phyloP scores from a whole-genome alignment of 768 basidiomycete species.

The Leccinum subgranulosum region DNA sequence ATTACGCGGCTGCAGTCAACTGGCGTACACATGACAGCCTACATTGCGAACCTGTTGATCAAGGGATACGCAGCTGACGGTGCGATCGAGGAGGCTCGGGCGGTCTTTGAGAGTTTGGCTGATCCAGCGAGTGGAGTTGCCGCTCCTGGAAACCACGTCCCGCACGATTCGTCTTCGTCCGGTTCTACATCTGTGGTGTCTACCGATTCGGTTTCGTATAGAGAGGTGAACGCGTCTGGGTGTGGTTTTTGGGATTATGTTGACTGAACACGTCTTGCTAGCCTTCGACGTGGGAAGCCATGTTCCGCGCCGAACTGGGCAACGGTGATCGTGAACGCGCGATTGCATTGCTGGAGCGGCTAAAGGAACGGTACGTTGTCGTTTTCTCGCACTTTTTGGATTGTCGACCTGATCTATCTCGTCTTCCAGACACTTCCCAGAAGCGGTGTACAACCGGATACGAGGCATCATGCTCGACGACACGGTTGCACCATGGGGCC shows the following conservation, averaged over 20 bases:
- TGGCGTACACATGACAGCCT: conserved; percentile 88
- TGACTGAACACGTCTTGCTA: conserved; percentile 24
- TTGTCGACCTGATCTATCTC: background rate
- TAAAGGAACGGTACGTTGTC: conserved; percentile 60
- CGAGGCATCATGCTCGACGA: conserved; percentile 79
- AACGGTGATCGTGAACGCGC: conserved; percentile 73
- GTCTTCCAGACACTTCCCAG: conserved; percentile 62
- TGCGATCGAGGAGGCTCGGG: conserved; percentile 67
- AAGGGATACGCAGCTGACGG: conserved; percentile 66
- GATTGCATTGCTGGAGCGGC: conserved; percentile 59
- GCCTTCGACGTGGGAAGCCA: conserved; percentile 94
- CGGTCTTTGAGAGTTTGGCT: conserved; percentile 72
- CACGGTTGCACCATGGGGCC: conserved; percentile 45
- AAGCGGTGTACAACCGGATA: conserved; percentile 75
- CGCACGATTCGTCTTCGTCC: conserved; percentile 45
- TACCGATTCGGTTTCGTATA: conserved; percentile 39
- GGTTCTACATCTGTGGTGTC: conserved; percentile 32
- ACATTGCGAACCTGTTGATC: conserved; percentile 74
- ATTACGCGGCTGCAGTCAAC: conserved; percentile 54
- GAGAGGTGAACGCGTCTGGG: conserved; percentile 22
- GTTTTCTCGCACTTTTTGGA: background rate
- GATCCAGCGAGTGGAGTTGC: conserved; percentile 86
- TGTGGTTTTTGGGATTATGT: background rate
- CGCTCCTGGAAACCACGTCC: conserved; percentile 83
- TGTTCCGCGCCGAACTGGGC: conserved; percentile 89